These are phyloP conservation scores for Coemansia sp. DNA, from an alignment of 192 early-diverging fungal genomes.

Conservation along the genomic window DNA sequence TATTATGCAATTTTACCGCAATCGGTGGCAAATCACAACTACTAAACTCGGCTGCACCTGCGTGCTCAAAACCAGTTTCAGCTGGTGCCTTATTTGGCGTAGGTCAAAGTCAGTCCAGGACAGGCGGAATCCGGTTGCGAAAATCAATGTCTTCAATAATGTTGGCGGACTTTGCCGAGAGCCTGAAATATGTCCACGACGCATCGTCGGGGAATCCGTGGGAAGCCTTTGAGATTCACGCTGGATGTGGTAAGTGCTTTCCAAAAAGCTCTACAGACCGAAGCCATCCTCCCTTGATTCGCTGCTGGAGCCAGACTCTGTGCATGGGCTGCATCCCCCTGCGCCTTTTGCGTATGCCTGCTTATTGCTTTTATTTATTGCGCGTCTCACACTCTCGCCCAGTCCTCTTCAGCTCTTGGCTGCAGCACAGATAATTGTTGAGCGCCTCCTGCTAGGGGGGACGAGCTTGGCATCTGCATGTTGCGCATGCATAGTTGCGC, in stretches of 20 bases:
- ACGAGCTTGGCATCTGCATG: neutral
- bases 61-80: neutral
- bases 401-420: neutral
- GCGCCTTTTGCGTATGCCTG: neutral
- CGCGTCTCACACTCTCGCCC: neutral
- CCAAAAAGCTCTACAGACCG: neutral
- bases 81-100: neutral
- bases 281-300: neutral
- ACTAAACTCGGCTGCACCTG: neutral
- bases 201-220: neutral
- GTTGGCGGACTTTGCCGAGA: slow-evolving; percentile 1
- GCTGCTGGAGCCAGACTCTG: neutral
- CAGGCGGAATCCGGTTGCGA: neutral
- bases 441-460: neutral
- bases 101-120: neutral
- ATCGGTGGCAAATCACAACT: neutral
- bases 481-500: neutral
- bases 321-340: neutral
- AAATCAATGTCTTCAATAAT: neutral
- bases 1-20: neutral
- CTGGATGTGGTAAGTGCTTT: neutral
- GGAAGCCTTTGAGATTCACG: neutral
- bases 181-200: neutral
- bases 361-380: neutral
- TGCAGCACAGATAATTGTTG: neutral